Evolutionary conservation across 2,329 filamentous ascomycete genomes (phyloP).

Genomic region (Paecilomyces variotii): DNA sequence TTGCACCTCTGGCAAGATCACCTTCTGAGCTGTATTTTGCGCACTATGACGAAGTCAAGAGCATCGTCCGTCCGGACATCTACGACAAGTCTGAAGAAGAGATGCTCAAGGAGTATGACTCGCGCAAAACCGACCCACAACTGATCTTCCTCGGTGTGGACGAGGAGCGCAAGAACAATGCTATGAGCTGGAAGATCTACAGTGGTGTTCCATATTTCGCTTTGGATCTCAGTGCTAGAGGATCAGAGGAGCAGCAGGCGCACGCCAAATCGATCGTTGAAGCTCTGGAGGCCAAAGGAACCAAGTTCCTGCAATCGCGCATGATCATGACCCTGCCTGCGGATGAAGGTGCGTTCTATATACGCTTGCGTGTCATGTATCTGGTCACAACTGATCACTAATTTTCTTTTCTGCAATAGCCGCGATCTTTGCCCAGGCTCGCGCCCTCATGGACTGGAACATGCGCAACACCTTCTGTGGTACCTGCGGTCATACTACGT

Average conservation of each 20-base stretch:
- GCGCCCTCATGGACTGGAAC: constrained; percentile 91
- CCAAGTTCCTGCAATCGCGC: constrained; percentile 60
- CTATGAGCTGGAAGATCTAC: constrained; percentile 50
- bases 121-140: constrained; percentile 56
- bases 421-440: constrained; percentile 81
- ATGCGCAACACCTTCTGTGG: constrained; percentile 84
- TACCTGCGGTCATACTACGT: constrained; percentile 73
- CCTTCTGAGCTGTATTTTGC: constrained; percentile 59
- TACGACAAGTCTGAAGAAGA: constrained; percentile 68
- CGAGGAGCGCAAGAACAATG: constrained; percentile 46
- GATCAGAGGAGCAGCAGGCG: constrained; percentile 49
- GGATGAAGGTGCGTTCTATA: constrained; percentile 45
- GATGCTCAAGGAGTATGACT: constrained; percentile 65
- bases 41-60: constrained; percentile 58
- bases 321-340: constrained; percentile 54
- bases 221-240: constrained; percentile 60
- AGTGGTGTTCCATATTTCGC: constrained; percentile 80
- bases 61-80: constrained; percentile 62
- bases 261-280: constrained; percentile 52
- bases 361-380: neutral
- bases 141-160: constrained; percentile 81
- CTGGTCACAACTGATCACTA: neutral
- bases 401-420: constrained; percentile 44
- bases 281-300: constrained; percentile 51
- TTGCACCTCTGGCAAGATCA: constrained; percentile 63